These are phyloP conservation scores for Solanum sejunctum DNA, from an alignment of 257 asterid genomes.

Conservation along the genomic window DNA sequence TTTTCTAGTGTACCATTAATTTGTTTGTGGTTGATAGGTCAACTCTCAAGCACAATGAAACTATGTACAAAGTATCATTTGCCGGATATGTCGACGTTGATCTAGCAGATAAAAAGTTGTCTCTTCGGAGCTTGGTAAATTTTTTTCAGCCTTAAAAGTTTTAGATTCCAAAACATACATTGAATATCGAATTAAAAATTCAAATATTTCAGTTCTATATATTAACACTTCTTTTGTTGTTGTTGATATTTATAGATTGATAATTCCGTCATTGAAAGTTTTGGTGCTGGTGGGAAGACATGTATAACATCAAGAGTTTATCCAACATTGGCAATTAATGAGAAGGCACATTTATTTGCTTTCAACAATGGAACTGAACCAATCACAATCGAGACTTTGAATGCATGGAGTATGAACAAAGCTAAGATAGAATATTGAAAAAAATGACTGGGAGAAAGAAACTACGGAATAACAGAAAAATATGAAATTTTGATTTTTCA, in stretches of 20 bases:
- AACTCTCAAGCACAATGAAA: not conserved
- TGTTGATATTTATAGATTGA: not conserved
- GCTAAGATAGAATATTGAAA: not conserved
- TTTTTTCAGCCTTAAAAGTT: not conserved
- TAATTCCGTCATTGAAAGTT: conserved; percentile 9
- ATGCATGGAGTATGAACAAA: not conserved
- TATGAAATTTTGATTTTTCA: not conserved
- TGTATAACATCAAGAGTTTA: not conserved
- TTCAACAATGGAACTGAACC: not conserved
- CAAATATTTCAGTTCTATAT: not conserved
- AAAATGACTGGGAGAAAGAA: not conserved
- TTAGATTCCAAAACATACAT: not conserved
- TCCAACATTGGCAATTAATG: not conserved
- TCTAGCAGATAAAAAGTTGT: not conserved
- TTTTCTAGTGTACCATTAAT: too few relatives aligned
- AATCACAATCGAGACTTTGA: not conserved
- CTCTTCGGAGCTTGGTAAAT: not conserved
- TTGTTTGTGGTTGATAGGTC: not conserved
- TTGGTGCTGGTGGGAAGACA: conserved; percentile 1
- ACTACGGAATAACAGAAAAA: not conserved
- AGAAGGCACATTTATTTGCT: not conserved
- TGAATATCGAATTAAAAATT: not conserved
- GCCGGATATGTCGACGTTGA: conserved; percentile 16
- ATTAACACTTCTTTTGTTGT: not conserved
- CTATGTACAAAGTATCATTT: conserved; percentile 7